These are phyloP conservation scores for Xylaria sp. DNA, from an alignment of 2,329 filamentous ascomycete species.

Conservation along the genomic window DNA sequence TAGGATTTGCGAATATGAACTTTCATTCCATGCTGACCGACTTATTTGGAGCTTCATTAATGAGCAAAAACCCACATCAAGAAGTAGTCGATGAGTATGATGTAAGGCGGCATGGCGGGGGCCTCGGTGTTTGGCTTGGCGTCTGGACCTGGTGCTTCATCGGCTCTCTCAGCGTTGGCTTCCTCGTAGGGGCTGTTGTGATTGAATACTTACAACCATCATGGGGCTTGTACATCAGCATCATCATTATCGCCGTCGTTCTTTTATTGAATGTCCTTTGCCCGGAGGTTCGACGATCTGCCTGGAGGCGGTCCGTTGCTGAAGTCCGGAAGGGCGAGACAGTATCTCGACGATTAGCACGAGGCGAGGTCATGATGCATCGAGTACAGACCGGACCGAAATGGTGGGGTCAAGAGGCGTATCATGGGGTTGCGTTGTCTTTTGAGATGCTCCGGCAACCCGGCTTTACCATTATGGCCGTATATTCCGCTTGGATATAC, in stretches of 20 bases:
- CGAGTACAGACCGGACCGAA: conserved; percentile 75
- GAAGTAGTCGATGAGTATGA: conserved; percentile 75
- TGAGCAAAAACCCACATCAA: conserved; percentile 77
- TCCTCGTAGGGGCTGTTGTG: conserved; percentile 75
- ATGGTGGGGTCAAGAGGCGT: conserved; percentile 82
- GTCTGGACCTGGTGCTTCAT: conserved; percentile 83
- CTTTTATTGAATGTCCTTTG: conserved; percentile 76
- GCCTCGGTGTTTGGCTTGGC: conserved; percentile 82
- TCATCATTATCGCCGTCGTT: conserved; percentile 72
- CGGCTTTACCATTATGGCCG: conserved; percentile 75
- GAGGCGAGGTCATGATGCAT: conserved; percentile 82
- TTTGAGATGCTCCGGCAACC: conserved; percentile 78
- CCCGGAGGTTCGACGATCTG: conserved; percentile 77
- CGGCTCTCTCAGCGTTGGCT: conserved; percentile 76
- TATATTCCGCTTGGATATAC: conserved; percentile 84
- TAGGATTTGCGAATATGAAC: conserved; percentile 83
- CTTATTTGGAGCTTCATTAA: conserved; percentile 79
- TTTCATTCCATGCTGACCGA: conserved; percentile 77
- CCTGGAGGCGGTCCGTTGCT: conserved; percentile 74
- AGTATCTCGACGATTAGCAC: conserved; percentile 69
- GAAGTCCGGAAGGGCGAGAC: conserved; percentile 68
- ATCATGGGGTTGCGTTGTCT: conserved; percentile 74
- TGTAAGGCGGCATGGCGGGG: conserved; percentile 78
- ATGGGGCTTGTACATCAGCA: conserved; percentile 81
- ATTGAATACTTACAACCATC: conserved; percentile 72